Conservation (phyloP, 2,329 filamentous ascomycete species). For the Aspergillus hiratsukae region DNA sequence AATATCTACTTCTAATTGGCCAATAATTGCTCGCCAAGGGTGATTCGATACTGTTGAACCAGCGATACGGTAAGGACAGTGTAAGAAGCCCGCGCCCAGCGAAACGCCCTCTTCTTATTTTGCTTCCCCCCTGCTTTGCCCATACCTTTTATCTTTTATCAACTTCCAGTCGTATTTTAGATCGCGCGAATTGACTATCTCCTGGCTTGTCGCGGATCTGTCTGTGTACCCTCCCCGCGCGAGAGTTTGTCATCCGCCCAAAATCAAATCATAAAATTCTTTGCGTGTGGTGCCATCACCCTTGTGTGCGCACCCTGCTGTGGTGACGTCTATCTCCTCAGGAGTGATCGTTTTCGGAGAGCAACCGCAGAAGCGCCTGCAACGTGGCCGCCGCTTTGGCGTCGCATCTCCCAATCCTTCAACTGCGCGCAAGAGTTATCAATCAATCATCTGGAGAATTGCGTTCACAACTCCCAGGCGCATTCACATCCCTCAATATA, state of each 20-base stretch:
- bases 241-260: constrained; percentile 2
- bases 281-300: neutral
- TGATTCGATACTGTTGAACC: neutral
- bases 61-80: neutral
- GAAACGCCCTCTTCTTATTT: constrained; percentile 6
- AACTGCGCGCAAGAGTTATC: constrained; percentile 3
- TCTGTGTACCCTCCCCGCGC: neutral
- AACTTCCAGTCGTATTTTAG: constrained; percentile 2
- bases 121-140: constrained; percentile 14
- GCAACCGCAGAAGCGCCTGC: constrained; percentile 36
- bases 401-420: constrained; percentile 24
- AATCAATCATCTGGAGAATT: constrained; percentile 3
- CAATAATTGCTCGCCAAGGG: neutral
- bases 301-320: constrained; percentile 5
- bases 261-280: constrained; percentile 1
- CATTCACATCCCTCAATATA: constrained; percentile 8
- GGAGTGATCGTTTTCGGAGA: constrained; percentile 1
- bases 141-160: constrained; percentile 10
- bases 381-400: constrained; percentile 40
- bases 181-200: constrained; percentile 7
- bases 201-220: constrained; percentile 12
- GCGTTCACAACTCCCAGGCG: constrained; percentile 6
- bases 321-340: constrained; percentile 18
- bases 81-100: neutral
- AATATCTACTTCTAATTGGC: neutral